Conservation (phyloP, 371 early-diverging fungal genomes). For the Neoconidiobolus thromboides region DNA sequence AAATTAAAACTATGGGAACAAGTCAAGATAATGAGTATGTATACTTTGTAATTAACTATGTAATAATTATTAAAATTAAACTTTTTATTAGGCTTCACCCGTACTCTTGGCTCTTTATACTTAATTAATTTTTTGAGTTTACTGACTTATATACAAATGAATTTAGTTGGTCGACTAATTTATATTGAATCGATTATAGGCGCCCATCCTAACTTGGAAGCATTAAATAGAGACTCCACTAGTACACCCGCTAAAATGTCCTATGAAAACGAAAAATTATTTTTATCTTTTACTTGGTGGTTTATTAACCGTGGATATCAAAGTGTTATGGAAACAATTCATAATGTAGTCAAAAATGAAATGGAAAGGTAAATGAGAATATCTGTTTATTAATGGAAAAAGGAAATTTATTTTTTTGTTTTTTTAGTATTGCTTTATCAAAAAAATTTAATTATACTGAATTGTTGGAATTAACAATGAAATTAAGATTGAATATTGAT, state of each 20-base stretch:
- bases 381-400: neutral
- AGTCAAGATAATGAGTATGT: conserved; percentile 54
- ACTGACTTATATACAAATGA: conserved; percentile 71
- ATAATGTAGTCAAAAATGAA: conserved; percentile 37
- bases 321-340: conserved; percentile 36
- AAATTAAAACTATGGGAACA: conserved; percentile 74
- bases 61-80: neutral
- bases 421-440: conserved; percentile 5
- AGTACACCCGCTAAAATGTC: conserved; percentile 10
- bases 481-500: neutral
- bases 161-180: conserved; percentile 73
- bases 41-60: neutral
- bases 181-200: conserved; percentile 70
- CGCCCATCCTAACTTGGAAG: conserved; percentile 17
- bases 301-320: conserved; percentile 79
- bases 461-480: neutral
- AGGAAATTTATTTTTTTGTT: neutral
- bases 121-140: conserved; percentile 56
- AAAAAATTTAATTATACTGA: conserved; percentile 7
- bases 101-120: conserved; percentile 64
- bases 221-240: conserved; percentile 12
- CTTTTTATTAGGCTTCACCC: conserved; percentile 38
- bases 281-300: conserved; percentile 79
- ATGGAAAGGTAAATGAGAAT: conserved; percentile 29
- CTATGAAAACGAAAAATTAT: conserved; percentile 52